Conservation (phyloP, 164 flowering plant species). For the Liquidambar formosana region DNA sequence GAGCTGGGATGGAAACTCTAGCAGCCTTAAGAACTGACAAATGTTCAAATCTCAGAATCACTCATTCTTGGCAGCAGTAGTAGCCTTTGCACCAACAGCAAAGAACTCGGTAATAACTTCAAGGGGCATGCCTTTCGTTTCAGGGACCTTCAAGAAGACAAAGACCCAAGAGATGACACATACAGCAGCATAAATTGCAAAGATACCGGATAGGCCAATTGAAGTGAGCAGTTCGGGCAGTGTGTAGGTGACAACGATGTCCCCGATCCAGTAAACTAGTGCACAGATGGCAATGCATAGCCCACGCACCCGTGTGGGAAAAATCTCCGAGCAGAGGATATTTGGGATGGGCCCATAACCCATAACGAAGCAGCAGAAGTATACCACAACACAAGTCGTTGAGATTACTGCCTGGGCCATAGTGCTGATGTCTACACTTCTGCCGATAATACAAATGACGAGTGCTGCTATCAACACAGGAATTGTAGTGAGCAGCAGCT, state of each 20-base stretch:
- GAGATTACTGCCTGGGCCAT: slow-evolving; percentile 38
- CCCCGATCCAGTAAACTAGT: slow-evolving; percentile 46
- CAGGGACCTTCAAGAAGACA: slow-evolving; percentile 56
- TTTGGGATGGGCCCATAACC: slow-evolving; percentile 56
- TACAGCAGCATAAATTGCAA: slow-evolving; percentile 45
- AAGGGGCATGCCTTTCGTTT: slow-evolving; percentile 66
- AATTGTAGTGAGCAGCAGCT: slow-evolving; percentile 50
- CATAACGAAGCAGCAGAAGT: slow-evolving; percentile 51
- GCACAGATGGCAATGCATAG: slow-evolving; percentile 61
- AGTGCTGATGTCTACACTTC: slow-evolving; percentile 22
- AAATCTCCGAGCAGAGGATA: slow-evolving; percentile 56
- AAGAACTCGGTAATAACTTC: slow-evolving; percentile 63
- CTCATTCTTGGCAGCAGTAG: slow-evolving; percentile 27
- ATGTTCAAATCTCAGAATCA: background rate
- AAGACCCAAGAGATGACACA: slow-evolving; percentile 50
- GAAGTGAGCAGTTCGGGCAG: slow-evolving; percentile 45
- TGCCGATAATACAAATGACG: slow-evolving; percentile 26
- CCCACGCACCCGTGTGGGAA: slow-evolving; percentile 57
- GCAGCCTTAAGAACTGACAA: background rate
- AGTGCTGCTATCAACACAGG: slow-evolving; percentile 46
- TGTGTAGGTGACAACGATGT: slow-evolving; percentile 55
- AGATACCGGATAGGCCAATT: slow-evolving; percentile 44
- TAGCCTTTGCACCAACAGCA: slow-evolving; percentile 43
- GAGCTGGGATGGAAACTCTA: background rate
- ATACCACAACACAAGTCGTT: slow-evolving; percentile 41